A percentile compares a stretch with the other conserved stretches of the same genome.
These are phyloP conservation scores for Phellopilus nigrolimitatus DNA, from an alignment of 1,284 basidiomycete genomes.

Conservation along the genomic window DNA sequence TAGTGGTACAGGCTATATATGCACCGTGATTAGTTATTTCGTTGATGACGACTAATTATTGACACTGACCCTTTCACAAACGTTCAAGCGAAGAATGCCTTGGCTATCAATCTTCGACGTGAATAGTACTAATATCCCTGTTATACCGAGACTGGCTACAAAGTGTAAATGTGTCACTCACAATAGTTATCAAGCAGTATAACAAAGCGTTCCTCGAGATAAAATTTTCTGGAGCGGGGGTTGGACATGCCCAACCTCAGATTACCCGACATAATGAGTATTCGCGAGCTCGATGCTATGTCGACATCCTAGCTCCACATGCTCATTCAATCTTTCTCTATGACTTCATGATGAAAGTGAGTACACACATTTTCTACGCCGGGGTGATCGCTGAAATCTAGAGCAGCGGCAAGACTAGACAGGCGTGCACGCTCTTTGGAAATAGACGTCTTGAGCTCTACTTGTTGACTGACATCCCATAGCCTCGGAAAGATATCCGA, in stretches of 20 bases:
- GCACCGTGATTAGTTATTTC: no score
- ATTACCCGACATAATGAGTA: constrained; percentile 1
- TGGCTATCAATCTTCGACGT: not conserved
- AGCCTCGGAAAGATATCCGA: constrained; percentile 6
- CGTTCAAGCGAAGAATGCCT: constrained; percentile 1
- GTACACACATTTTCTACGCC: not conserved
- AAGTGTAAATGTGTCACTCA: not conserved
- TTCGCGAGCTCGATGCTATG: not conserved
- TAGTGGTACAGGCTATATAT: constrained; percentile 1
- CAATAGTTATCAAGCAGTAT: constrained; percentile 9
- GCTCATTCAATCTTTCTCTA: not conserved
- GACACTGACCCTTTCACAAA: constrained; percentile 5
- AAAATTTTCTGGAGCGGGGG: not conserved
- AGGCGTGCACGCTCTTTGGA: constrained; percentile 3
- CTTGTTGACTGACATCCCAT: constrained; percentile 1
- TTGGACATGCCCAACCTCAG: not conserved
- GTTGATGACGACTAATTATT: no score
- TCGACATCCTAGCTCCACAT: constrained; percentile 1
- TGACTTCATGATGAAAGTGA: not conserved
- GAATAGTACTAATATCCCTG: not conserved
- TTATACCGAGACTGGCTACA: not conserved
- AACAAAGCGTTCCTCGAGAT: not conserved
- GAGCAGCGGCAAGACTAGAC: constrained; percentile 6
- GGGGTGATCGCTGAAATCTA: constrained; percentile 2
- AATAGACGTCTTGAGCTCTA: constrained; percentile 3